A percentile compares a stretch with the other conserved stretches of the same genome.
phyloP scores from a whole-genome alignment of 208 protist species.

The Leishmania martiniquensis region DNA sequence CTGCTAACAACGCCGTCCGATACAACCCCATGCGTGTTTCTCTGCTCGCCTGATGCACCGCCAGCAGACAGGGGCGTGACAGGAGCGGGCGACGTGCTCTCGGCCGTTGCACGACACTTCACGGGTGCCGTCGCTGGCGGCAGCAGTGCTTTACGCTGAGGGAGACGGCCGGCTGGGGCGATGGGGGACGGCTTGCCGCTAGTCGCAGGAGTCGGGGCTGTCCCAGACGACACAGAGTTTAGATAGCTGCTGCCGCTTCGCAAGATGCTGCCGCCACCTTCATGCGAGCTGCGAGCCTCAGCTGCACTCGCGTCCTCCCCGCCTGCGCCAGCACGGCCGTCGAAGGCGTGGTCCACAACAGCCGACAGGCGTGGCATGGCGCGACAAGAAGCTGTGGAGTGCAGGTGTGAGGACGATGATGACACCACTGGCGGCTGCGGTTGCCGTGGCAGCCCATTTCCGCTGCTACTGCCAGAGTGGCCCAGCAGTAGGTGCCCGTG shows the following conservation, averaged over 20 bases:
- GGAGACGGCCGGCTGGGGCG: not conserved
- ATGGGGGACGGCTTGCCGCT: not conserved
- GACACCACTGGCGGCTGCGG: not conserved
- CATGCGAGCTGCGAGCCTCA: not conserved
- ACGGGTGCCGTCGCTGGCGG: not conserved
- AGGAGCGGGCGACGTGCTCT: slow-evolving; percentile 3
- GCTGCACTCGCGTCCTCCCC: not conserved
- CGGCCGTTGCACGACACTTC: not conserved
- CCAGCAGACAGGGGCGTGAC: not conserved
- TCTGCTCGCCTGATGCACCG: not conserved
- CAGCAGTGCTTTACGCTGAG: not conserved
- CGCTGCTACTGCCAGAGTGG: not conserved
- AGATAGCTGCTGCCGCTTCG: not conserved
- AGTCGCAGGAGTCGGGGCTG: not conserved
- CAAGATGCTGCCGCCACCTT: not conserved
- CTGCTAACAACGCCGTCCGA: not conserved
- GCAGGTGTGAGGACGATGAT: not conserved
- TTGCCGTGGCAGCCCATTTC: not conserved
- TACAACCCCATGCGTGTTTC: not conserved
- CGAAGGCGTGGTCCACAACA: slow-evolving; percentile 6
- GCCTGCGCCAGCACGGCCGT: not conserved
- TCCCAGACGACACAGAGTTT: not conserved
- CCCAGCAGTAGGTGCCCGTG: not conserved
- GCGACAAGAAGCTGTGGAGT: not conserved
- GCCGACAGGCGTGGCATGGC: slow-evolving; percentile 15